A percentile compares a stretch with the other conserved stretches of the same genome.
These are phyloP conservation scores for Amauroascus verrucosus DNA, from an alignment of 2,329 filamentous ascomycete species.

Conservation along the genomic window DNA sequence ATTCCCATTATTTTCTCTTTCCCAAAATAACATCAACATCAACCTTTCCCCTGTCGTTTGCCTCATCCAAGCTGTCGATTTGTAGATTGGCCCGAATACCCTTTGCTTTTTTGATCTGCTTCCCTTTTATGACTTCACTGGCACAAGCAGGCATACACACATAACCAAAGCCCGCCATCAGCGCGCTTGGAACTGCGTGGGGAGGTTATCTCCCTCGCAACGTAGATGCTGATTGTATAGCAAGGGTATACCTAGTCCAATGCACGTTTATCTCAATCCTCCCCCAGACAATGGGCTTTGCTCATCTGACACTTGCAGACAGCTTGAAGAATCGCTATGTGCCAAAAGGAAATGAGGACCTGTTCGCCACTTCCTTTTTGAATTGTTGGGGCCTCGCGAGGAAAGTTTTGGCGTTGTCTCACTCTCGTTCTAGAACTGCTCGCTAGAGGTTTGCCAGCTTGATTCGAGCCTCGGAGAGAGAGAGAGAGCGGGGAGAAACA, in stretches of 20 bases:
- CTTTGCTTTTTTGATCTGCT: no score
- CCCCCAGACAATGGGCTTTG: neutral
- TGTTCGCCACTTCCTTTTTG: neutral
- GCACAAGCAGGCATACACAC: no score
- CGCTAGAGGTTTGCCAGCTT: neutral
- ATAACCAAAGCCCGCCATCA: no score
- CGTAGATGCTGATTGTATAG: neutral
- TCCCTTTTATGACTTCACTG: no score
- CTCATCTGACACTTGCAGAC: neutral
- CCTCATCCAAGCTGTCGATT: no score
- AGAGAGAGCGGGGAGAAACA: no score
- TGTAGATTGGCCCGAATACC: no score
- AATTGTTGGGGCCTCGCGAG: neutral
- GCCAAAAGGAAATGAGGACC: neutral
- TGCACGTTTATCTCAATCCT: conserved; percentile 2
- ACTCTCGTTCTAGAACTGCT: conserved; percentile 1
- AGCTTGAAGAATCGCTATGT: neutral
- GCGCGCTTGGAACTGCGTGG: no score
- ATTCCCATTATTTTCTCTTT: neutral
- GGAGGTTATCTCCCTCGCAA: neutral
- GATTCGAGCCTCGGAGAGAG: no score
- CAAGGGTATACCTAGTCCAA: conserved; percentile 8
- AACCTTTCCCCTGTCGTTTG: no score
- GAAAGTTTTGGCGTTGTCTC: neutral
- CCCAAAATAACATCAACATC: neutral